A percentile compares a stretch with the other conserved stretches of the same genome.
These are phyloP conservation scores for Fusarium annulatum DNA, from an alignment of 2,329 filamentous ascomycete species.

Conservation along the genomic window DNA sequence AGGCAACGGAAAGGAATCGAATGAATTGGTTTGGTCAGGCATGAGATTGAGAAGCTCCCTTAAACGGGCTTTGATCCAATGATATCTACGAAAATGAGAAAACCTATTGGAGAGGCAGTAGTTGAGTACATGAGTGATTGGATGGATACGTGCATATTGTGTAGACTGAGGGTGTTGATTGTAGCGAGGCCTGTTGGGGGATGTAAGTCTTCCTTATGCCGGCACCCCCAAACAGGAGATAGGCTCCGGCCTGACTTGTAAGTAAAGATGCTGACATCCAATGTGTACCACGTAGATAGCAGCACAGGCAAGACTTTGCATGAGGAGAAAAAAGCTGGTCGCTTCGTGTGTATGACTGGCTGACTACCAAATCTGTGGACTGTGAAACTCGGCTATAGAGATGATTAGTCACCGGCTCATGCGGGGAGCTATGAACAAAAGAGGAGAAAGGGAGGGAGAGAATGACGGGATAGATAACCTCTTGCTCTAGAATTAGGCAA, in stretches of 20 bases:
- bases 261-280: neutral
- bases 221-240: neutral
- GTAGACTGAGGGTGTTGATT: neutral
- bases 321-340: neutral
- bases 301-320: neutral
- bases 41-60: conserved; percentile 42
- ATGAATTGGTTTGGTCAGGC: conserved; percentile 32
- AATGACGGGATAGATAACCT: neutral
- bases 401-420: neutral
- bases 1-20: conserved; percentile 33
- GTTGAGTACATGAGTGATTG: neutral
- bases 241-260: neutral
- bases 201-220: neutral
- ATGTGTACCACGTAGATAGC: neutral
- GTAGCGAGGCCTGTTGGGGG: conserved; percentile 1
- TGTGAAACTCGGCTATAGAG: neutral
- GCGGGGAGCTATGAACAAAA: neutral
- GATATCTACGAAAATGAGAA: conserved; percentile 40
- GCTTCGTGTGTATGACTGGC: neutral
- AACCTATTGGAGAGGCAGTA: conserved; percentile 32
- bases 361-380: neutral
- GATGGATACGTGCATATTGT: neutral
- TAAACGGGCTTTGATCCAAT: conserved; percentile 43
- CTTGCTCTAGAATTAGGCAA: conserved; percentile 4
- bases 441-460: neutral